Evolutionary conservation across 805 yeast species (phyloP).

Genomic region (Babjeviella inositovora): DNA sequence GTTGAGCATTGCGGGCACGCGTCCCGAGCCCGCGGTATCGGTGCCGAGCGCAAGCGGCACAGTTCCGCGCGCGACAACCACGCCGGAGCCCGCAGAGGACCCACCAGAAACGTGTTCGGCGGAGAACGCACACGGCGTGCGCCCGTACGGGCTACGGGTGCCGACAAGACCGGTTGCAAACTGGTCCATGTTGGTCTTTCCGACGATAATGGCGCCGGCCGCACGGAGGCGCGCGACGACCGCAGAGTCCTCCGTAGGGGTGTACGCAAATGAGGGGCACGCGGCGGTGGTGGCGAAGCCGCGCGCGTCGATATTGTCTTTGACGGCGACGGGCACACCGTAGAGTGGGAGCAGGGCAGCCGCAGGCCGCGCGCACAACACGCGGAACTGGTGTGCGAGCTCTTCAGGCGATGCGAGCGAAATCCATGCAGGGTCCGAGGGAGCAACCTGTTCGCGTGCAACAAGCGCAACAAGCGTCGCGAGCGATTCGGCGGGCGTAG

Average conservation of each 20-base stretch:
- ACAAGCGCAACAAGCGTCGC: conserved; percentile 27
- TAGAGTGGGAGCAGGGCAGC: conserved; percentile 49
- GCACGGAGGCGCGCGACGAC: conserved; percentile 57
- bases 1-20: conserved; percentile 94
- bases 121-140: conserved; percentile 68
- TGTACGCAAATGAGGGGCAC: conserved; percentile 70
- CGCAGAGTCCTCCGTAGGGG: conserved; percentile 59
- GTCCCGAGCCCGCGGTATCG: conserved; percentile 96
- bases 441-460: conserved; percentile 23
- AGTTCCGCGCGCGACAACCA: conserved; percentile 75
- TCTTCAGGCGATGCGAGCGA: conserved; percentile 51
- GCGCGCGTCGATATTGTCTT: conserved; percentile 85
- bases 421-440: conserved; percentile 85
- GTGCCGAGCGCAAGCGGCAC: conserved; percentile 89
- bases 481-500: conserved; percentile 48
- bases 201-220: conserved; percentile 89
- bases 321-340: conserved; percentile 92
- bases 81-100: conserved; percentile 92
- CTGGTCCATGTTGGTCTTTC: conserved; percentile 92
- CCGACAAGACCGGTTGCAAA: conserved; percentile 98
- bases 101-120: conserved; percentile 83
- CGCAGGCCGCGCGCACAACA: conserved; percentile 44
- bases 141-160: conserved; percentile 87
- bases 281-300: conserved; percentile 87
- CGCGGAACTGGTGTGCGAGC: conserved; percentile 62